Evolutionary conservation across 306 rosid species (phyloP), one percentile per base, ranked within the genome.

Genomic region (Acacia crassicarpa): DNA sequence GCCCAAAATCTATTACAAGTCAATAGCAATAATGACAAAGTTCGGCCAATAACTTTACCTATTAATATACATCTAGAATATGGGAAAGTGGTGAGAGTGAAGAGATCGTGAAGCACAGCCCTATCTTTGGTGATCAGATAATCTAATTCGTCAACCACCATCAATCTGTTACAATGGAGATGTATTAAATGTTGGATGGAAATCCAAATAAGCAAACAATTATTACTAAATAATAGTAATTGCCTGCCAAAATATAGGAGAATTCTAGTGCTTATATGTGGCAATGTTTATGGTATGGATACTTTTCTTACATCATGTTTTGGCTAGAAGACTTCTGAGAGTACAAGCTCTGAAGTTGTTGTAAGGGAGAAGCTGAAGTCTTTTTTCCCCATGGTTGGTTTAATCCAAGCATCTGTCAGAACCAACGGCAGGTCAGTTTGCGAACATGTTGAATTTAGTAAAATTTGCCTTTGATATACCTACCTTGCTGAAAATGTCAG

Each of bases 141-240:
- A 85, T 93, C 99, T 85, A 95, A 90, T 75, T 95, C 99, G 85
- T 95, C 99, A 17, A 92, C 97, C 63, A 95, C 85, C 75, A 95
- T 72, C 87, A 93, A 72, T 85, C 98, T 95, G 89, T 83, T 1
- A 33, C 81, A 82, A 67, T 8, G 22, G 72, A 84, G 51, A 33
- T 48, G 43, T 3, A 53, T 70, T 66, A 68, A 19, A 23, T 56
- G 45, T 69, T 75, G 32, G 75, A 66, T 27, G 9, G 71, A 48
- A 76, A 67, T 46, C 58, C 80, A 82, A 58, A 75, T 82, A 80
- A 75, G 54, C 46, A 61, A 30, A 5, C 19, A 79, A 45, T 40
- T 58, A 41, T 40, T 35, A 56, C 61, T 58, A 9, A 35, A 25
- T 44, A 70, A 40, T 32, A 25, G 51, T 41, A 67, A 76, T 19